Evolutionary conservation across 345 rosid genomes (phyloP), one percentile per base, ranked within the genome.

Genomic region (Passiflora organensis): DNA sequence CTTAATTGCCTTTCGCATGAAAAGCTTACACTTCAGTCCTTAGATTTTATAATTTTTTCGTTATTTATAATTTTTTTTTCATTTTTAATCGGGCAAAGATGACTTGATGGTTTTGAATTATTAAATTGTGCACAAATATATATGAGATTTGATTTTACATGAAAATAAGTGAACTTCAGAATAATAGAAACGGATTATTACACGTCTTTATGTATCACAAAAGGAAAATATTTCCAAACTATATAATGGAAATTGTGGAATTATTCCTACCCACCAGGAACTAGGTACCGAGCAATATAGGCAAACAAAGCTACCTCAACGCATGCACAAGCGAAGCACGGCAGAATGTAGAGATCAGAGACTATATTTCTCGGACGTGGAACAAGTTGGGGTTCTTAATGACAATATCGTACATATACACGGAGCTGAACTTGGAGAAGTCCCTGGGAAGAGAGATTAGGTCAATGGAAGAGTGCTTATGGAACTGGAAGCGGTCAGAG

Each of bases 381-480:
- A 91, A 91, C 70, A 84, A 37, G 54, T 83, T 81, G 25, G 93
- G 96, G 70, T 84, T 77, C 78, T 91, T 91, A 28, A 91, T 56
- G 51, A 91, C 99, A 18, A 91, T 76, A 58, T 88, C 99, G 51
- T 78, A 88, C 99, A 91, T 88, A 73, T 88, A 59, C 58, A 91
- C 78, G 10, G 95, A 82, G 64, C 55, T 77, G 72, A 91, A 91
- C 85, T 56, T 91, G 65, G 82, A 67, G 76, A 88, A 84, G 23
- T 91, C 99, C 4, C 78, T 70, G 0, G 99, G 96, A 39, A 91
- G 96, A 32, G 99, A 88, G 57, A 91, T 88, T 15, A 91, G 85
- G 70, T 91, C 96, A 45, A 82, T 84, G 49, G 96, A 91, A 19
- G 95, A 74, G 46, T 32, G 83, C 48, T 78, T 88, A 67, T 91